Percentiles rank a stretch among this genome's conserved stretches.
phyloP scores from a whole-genome alignment of 2,329 filamentous ascomycete species.

The Colletotrichum falcatum region DNA sequence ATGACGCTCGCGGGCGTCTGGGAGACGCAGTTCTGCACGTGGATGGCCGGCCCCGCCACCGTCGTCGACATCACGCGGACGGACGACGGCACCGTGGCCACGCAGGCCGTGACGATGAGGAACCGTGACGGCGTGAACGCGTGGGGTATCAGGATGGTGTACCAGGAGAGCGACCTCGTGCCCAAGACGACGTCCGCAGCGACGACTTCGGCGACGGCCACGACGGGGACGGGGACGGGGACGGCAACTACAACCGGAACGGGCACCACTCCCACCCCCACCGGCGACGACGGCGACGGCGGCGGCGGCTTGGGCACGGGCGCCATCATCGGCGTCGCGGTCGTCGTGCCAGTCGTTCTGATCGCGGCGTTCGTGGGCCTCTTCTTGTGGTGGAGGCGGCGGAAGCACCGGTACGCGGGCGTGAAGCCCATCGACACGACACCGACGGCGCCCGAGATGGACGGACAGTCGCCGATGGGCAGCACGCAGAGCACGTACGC shows the following conservation, averaged over 20 bases:
- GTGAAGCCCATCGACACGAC: slow-evolving; percentile 22
- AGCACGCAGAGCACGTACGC: slow-evolving; percentile 16
- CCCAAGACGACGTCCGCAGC: slow-evolving; percentile 1
- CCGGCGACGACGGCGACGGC: not conserved
- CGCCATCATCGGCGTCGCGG: slow-evolving; percentile 23
- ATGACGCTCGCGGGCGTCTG: slow-evolving; percentile 37
- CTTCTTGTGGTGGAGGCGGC: slow-evolving; percentile 30
- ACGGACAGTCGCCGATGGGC: slow-evolving; percentile 1
- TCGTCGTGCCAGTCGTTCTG: slow-evolving; percentile 18
- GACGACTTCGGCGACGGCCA: not conserved
- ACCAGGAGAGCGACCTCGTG: slow-evolving; percentile 43
- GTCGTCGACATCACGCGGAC: slow-evolving; percentile 40
- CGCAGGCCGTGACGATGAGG: slow-evolving; percentile 31
- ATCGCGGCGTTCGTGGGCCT: slow-evolving; percentile 28
- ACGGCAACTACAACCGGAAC: not conserved
- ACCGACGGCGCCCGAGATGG: slow-evolving; percentile 6
- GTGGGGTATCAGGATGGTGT: slow-evolving; percentile 46
- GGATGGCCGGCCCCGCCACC: slow-evolving; percentile 41
- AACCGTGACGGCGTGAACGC: slow-evolving; percentile 43
- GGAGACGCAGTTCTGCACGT: slow-evolving; percentile 45
- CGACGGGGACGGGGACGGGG: not conserved
- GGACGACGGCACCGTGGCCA: slow-evolving; percentile 34
- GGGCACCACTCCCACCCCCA: not conserved
- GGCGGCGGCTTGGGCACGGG: slow-evolving; percentile 11
- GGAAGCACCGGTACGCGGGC: slow-evolving; percentile 31